A percentile compares a stretch with the other conserved stretches of the same genome.
These are phyloP conservation scores for Candida insectorum DNA, from an alignment of 805 yeast genomes.

Conservation along the genomic window DNA sequence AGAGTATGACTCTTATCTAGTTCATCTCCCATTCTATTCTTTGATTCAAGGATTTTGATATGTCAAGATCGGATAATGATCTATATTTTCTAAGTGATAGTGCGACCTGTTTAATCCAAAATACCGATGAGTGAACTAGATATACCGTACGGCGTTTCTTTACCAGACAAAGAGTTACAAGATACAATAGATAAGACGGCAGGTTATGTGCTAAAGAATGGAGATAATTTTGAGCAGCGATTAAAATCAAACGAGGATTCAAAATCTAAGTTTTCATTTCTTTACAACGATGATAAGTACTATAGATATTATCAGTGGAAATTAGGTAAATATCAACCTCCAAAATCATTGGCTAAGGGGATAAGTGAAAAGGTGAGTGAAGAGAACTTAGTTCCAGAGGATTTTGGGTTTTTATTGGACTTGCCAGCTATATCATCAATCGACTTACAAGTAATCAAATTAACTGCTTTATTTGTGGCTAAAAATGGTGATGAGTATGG, in stretches of 20 bases:
- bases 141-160: conserved; percentile 10
- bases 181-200: conserved; percentile 69
- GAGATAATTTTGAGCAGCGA: conserved; percentile 59
- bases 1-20: too few species aligned
- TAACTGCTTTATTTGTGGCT: conserved; percentile 69
- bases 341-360: not conserved
- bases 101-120: too few species aligned
- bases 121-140: too few species aligned
- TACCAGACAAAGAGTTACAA: conserved; percentile 51
- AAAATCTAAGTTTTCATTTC: conserved; percentile 60
- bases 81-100: too few species aligned
- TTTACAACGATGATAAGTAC: conserved; percentile 52
- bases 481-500: conserved; percentile 49
- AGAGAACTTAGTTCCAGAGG: conserved; percentile 14
- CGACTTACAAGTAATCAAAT: conserved; percentile 68
- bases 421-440: conserved; percentile 46
- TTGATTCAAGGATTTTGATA: too few species aligned
- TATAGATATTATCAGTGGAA: conserved; percentile 55
- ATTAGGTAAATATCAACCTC: conserved; percentile 17
- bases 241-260: conserved; percentile 43
- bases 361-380: conserved; percentile 6
- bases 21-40: too few species aligned
- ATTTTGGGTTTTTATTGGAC: conserved; percentile 23
- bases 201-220: conserved; percentile 65
- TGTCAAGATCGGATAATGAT: too few species aligned